Evolutionary conservation across 2,329 filamentous ascomycete species (phyloP).

Genomic region (Exophiala oligosperma): DNA sequence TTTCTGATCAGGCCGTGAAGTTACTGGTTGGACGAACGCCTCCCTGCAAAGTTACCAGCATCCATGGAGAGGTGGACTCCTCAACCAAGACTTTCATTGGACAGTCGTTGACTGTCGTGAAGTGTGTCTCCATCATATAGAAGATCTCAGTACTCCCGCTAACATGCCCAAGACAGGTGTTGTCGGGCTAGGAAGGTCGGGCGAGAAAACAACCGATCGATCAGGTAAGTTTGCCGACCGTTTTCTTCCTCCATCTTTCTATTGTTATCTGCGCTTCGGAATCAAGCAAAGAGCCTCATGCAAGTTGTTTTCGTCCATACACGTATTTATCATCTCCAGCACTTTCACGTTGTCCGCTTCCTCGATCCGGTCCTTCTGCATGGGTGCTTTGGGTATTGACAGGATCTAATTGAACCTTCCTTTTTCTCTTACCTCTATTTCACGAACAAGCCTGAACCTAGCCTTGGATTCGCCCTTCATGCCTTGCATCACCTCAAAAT

Average conservation of each 20-base stretch:
- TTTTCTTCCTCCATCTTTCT: not conserved
- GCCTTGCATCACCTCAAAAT: slow-evolving; percentile 22
- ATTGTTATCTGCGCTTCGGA: not conserved
- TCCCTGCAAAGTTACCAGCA: no score
- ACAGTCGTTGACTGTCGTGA: no score
- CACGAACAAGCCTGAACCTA: slow-evolving; percentile 16
- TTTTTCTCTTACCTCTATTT: slow-evolving; percentile 10
- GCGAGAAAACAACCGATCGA: not conserved
- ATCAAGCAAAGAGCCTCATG: slow-evolving; percentile 4
- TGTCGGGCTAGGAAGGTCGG: not conserved
- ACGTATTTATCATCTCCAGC: slow-evolving; percentile 4
- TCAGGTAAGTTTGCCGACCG: not conserved
- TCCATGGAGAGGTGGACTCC: no score
- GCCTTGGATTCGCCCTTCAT: slow-evolving; percentile 21
- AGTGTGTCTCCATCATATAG: no score
- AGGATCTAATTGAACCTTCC: slow-evolving; percentile 10
- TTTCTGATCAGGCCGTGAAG: no score
- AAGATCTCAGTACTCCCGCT: not conserved
- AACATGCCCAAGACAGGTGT: not conserved
- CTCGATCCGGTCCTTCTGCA: slow-evolving; percentile 1
- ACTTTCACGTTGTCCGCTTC: not conserved
- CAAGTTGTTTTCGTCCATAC: slow-evolving; percentile 3
- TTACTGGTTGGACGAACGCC: no score
- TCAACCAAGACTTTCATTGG: no score
- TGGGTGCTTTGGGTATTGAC: slow-evolving; percentile 5